These are phyloP conservation scores for Mortierella sp. DNA, from an alignment of 371 early-diverging fungal species.

Conservation along the genomic window DNA sequence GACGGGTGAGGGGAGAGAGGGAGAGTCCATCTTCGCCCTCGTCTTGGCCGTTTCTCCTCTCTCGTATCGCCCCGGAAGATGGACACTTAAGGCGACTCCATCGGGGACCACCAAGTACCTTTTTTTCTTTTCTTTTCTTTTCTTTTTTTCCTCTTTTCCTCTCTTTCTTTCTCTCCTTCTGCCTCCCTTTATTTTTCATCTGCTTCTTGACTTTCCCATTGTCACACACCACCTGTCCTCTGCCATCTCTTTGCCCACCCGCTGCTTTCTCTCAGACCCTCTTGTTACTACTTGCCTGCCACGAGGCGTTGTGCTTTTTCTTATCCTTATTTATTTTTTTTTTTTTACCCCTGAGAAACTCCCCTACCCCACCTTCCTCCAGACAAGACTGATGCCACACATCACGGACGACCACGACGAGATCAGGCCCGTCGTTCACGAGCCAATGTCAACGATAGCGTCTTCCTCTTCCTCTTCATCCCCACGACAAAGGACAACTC, in stretches of 20 bases:
- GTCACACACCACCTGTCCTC: not conserved
- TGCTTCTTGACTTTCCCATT: too few species aligned
- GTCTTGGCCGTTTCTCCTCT: not conserved
- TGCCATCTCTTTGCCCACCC: not conserved
- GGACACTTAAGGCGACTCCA: not conserved
- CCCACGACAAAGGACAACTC: constrained; percentile 8
- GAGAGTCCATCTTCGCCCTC: not conserved
- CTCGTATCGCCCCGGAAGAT: not conserved
- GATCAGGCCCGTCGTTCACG: not conserved
- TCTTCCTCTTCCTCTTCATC: constrained; percentile 8
- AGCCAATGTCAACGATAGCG: not conserved
- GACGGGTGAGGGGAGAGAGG: too few species aligned
- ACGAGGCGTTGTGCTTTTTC: too few species aligned
- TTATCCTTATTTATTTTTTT: too few species aligned
- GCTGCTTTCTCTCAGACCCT: not conserved
- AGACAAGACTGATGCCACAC: too few species aligned
- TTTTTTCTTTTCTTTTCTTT: not conserved
- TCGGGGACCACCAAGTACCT: not conserved
- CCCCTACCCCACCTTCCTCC: too few species aligned
- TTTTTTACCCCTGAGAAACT: too few species aligned
- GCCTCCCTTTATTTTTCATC: not conserved
- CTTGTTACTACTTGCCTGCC: too few species aligned
- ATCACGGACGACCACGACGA: too few species aligned
- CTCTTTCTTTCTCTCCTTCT: too few species aligned
- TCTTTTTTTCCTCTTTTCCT: not conserved